phyloP scores from a whole-genome alignment of 2,329 filamentous ascomycete species.

The Lecanicillium sp. region DNA sequence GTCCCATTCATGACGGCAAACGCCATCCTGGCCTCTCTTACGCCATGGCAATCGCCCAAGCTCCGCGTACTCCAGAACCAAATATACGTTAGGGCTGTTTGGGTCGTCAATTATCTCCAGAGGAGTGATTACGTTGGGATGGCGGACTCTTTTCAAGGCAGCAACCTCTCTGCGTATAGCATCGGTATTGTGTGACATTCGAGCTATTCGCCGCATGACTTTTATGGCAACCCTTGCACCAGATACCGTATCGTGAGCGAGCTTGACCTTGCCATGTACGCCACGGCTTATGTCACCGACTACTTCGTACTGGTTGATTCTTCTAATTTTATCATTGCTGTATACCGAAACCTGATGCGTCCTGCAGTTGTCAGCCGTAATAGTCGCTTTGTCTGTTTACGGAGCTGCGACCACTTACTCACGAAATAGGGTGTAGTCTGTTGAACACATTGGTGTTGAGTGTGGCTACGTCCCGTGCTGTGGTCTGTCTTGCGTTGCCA shows the following conservation, averaged over 20 bases:
- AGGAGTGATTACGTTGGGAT: not conserved
- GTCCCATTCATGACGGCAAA: not conserved
- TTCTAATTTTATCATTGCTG: not conserved
- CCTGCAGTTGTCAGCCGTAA: not conserved
- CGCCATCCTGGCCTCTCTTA: not conserved
- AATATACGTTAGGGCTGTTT: not conserved
- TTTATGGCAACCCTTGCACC: not conserved
- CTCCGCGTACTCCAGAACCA: not conserved
- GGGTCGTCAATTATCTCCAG: not conserved
- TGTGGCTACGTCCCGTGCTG: not conserved
- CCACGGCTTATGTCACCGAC: not conserved
- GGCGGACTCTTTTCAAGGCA: not conserved
- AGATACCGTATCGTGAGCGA: not conserved
- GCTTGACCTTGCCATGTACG: not conserved
- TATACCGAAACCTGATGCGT: not conserved
- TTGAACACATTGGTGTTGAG: not conserved
- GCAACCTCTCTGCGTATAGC: slow-evolving; percentile 1
- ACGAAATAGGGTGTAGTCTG: not conserved
- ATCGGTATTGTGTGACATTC: not conserved
- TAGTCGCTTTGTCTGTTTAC: not conserved
- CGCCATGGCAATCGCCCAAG: not conserved
- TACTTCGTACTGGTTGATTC: slow-evolving; percentile 1
- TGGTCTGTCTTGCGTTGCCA: not conserved
- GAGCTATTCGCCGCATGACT: not conserved
- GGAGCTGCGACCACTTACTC: not conserved